A percentile compares a stretch with the other conserved stretches of the same genome.
Conservation (phyloP, 164 flowering plant genomes). For the Liriodendron chinense region DNA sequence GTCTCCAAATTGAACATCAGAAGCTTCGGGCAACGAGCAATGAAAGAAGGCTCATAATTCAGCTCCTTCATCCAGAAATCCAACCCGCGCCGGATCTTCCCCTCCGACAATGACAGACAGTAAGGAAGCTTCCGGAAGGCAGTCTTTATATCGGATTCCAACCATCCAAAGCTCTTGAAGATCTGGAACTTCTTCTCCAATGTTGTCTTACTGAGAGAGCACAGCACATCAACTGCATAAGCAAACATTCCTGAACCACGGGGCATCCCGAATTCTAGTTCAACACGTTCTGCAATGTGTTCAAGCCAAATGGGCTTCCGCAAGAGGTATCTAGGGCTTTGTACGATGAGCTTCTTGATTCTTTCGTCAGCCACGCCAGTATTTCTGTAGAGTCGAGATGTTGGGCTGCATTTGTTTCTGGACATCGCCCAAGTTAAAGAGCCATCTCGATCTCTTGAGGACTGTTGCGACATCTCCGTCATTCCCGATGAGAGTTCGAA, state of each 20-base stretch:
- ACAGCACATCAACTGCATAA: conserved; percentile 1
- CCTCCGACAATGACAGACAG: conserved; percentile 8
- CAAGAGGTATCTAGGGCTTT: not conserved
- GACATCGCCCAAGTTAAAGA: not conserved
- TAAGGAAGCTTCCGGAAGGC: conserved; percentile 14
- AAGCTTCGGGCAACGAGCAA: not conserved
- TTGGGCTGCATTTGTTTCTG: not conserved
- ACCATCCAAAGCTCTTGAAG: conserved; percentile 16
- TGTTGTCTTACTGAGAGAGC: not conserved
- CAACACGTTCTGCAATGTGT: not conserved
- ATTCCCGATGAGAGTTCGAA: not conserved
- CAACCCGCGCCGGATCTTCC: conserved; percentile 3
- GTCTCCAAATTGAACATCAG: conserved; percentile 13
- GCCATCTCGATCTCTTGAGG: conserved; percentile 2
- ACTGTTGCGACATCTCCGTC: conserved; percentile 1
- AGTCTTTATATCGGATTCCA: conserved; percentile 4
- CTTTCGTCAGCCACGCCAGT: not conserved
- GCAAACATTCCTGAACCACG: conserved; percentile 8
- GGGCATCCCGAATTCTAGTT: conserved; percentile 5
- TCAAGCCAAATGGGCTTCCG: conserved; percentile 1
- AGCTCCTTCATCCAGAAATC: conserved; percentile 9
- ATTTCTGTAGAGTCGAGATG: not conserved
- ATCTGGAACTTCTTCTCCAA: conserved; percentile 8
- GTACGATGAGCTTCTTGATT: not conserved
- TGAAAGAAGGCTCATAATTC: not conserved